A percentile compares a stretch with the other conserved stretches of the same genome.
These are phyloP conservation scores for Ophiosphaerella herpotricha DNA, from an alignment of 2,329 filamentous ascomycete genomes.

Conservation along the genomic window DNA sequence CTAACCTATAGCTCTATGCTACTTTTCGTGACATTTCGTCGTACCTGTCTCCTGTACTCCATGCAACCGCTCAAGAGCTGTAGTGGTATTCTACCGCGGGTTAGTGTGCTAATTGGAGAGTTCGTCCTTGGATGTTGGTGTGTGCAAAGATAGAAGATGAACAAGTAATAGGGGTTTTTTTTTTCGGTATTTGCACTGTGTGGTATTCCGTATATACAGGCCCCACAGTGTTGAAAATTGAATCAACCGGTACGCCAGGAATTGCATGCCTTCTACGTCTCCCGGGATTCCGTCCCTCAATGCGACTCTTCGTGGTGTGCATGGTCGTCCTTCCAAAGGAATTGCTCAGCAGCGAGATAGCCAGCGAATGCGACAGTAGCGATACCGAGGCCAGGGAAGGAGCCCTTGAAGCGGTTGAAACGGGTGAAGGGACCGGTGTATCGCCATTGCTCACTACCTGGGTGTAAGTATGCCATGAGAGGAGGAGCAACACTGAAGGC, in stretches of 20 bases:
- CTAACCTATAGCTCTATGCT: too few species aligned
- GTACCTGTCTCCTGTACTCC: too few species aligned
- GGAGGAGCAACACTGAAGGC: conserved; percentile 1
- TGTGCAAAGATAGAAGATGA: too few species aligned
- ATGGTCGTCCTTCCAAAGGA: conserved; percentile 73
- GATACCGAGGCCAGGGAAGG: conserved; percentile 90
- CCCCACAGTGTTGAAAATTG: conserved; percentile 27
- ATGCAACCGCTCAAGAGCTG: too few species aligned
- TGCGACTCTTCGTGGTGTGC: conserved; percentile 28
- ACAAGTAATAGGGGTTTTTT: background rate
- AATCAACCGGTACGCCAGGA: conserved; percentile 39
- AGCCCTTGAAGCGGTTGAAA: conserved; percentile 83
- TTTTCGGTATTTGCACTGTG: conserved; percentile 14
- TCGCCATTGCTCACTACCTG: conserved; percentile 85
- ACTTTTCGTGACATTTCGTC: too few species aligned
- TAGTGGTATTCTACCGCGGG: too few species aligned
- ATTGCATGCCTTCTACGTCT: conserved; percentile 19
- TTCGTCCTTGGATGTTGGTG: too few species aligned
- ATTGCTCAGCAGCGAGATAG: conserved; percentile 88
- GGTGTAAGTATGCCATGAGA: conserved; percentile 19
- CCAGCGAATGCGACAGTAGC: conserved; percentile 87
- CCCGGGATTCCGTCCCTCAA: background rate
- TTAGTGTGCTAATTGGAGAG: too few species aligned
- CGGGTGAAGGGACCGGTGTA: conserved; percentile 88
- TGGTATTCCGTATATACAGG: conserved; percentile 44